Conservation (phyloP, 1,284 basidiomycete genomes). For the Cutaneotrichosporon mucoides region DNA sequence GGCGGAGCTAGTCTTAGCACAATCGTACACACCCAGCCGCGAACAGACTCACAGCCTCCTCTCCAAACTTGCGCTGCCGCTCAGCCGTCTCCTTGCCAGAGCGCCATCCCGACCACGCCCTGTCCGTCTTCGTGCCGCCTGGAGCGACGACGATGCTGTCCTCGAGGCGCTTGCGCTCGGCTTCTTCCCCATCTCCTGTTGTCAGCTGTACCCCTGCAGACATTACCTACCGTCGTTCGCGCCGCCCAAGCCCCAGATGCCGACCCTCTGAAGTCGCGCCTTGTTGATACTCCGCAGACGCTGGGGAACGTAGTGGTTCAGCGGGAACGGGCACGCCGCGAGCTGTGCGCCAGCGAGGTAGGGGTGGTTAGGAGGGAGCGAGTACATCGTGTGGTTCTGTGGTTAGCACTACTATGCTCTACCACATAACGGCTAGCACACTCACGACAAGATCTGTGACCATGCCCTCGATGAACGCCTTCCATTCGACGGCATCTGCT, state of each 20-base stretch:
- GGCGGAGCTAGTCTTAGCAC: conserved; percentile 2
- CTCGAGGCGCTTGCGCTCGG: conserved; percentile 29
- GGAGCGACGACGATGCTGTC: conserved; percentile 36
- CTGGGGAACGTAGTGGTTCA: conserved; percentile 42
- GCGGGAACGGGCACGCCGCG: conserved; percentile 29
- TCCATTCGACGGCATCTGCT: conserved; percentile 36
- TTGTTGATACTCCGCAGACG: conserved; percentile 34
- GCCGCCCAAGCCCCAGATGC: conserved; percentile 44
- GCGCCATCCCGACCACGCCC: conserved; percentile 36
- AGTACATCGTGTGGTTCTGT: conserved; percentile 46
- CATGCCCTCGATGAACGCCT: conserved; percentile 39
- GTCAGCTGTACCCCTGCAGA: background rate
- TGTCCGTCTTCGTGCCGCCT: conserved; percentile 35
- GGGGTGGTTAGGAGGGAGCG: conserved; percentile 41
- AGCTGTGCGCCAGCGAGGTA: conserved; percentile 32
- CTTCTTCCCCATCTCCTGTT: conserved; percentile 28
- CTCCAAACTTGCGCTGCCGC: conserved; percentile 33
- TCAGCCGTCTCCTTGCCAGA: conserved; percentile 33
- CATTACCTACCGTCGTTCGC: conserved; percentile 23
- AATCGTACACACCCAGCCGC: background rate
- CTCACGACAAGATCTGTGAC: conserved; percentile 43
- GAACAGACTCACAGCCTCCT: conserved; percentile 30
- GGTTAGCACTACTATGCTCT: background rate
- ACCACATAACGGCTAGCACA: background rate
- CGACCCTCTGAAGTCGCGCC: conserved; percentile 35